phyloP scores from a whole-genome alignment of 768 basidiomycete species.

The Psilocybe azurescens region DNA sequence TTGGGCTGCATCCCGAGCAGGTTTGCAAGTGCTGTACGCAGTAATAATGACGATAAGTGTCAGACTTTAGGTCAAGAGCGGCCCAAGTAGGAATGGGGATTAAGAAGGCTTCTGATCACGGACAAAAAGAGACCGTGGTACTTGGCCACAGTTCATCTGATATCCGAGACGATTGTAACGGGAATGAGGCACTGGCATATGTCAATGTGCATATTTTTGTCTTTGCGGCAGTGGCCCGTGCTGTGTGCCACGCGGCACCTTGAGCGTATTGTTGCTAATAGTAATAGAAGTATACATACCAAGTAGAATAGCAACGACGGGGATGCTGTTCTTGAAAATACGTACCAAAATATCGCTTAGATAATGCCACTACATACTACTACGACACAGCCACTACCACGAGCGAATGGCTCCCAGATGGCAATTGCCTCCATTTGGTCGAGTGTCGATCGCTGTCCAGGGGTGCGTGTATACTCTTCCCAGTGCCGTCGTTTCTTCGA shows the following conservation, averaged over 20 bases:
- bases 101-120: constrained; percentile 17
- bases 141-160: constrained; percentile 14
- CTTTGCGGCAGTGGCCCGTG: not conserved
- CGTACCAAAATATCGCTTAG: not conserved
- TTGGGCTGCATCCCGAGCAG: not conserved
- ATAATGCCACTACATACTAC: not conserved
- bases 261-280: not conserved
- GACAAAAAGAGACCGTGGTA: constrained; percentile 20
- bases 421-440: not conserved
- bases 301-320: not conserved
- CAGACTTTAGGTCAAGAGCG: not conserved
- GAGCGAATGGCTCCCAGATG: too few species aligned
- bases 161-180: constrained; percentile 19
- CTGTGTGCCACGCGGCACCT: constrained; percentile 1
- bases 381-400: not conserved
- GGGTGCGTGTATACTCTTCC: too few species aligned
- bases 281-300: not conserved
- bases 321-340: not conserved
- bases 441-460: not conserved
- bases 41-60: not conserved
- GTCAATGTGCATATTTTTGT: constrained; percentile 19
- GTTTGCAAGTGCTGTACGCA: not conserved
- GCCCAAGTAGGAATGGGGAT: constrained; percentile 9
- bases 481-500: too few species aligned
- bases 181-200: constrained; percentile 21